A percentile compares a stretch with the other conserved stretches of the same genome.
Evolutionary conservation across 768 basidiomycete genomes (phyloP).

Genomic region (Candolleomyces aberdarensis): DNA sequence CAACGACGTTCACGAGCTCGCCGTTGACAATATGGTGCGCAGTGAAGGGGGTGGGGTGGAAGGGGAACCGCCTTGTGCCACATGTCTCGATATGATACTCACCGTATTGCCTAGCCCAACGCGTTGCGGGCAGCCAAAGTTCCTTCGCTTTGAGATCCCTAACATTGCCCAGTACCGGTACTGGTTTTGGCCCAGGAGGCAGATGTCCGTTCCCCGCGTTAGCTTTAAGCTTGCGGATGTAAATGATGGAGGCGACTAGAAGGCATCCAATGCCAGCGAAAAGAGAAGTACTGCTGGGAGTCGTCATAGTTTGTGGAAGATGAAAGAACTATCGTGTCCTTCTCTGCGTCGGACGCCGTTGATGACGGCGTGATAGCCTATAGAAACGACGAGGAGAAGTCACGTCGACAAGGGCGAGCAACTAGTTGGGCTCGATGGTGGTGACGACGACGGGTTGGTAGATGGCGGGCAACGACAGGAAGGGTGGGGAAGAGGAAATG

Average conservation of each 20-base stretch:
- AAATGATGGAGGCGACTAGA: conserved; percentile 37
- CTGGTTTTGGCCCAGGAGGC: conserved; percentile 67
- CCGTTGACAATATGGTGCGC: too few species aligned
- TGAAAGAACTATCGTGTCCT: conserved; percentile 4
- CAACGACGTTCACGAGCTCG: too few species aligned
- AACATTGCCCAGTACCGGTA: conserved; percentile 65
- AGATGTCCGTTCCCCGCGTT: conserved; percentile 31
- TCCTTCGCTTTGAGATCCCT: conserved; percentile 56
- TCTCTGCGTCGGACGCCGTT: conserved; percentile 8
- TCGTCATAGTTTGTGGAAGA: conserved; percentile 7
- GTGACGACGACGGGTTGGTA: conserved; percentile 9
- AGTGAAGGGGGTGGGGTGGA: too few species aligned
- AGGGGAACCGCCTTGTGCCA: background rate
- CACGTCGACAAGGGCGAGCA: background rate
- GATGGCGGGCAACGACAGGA: background rate
- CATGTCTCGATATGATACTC: conserved; percentile 16
- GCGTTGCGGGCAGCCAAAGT: conserved; percentile 58
- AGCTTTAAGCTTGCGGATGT: conserved; percentile 42
- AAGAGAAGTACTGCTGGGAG: conserved; percentile 23
- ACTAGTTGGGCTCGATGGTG: conserved; percentile 9
- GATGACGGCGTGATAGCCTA: conserved; percentile 6
- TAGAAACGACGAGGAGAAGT: background rate
- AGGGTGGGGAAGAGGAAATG: conserved; percentile 6
- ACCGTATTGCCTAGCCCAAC: conserved; percentile 68
- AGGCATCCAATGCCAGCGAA: conserved; percentile 32